Conservation (phyloP, 805 yeast species). For the Monosporozyma solicola region DNA sequence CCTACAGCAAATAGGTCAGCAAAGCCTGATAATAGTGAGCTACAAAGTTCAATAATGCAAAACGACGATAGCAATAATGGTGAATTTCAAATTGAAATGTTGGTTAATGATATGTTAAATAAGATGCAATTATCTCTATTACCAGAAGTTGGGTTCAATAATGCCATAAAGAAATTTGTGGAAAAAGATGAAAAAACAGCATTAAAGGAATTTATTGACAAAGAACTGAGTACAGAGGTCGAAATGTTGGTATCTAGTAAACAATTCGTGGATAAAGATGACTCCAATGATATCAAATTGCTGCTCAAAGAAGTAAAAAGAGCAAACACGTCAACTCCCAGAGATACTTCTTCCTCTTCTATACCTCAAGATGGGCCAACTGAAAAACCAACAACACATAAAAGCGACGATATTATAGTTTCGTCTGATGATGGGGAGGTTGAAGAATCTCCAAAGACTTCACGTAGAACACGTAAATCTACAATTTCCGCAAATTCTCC, state of each 20-base stretch:
- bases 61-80: slow-evolving; percentile 25
- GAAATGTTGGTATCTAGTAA: slow-evolving; percentile 38
- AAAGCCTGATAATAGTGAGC: slow-evolving; percentile 4
- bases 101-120: slow-evolving; percentile 54
- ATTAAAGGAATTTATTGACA: slow-evolving; percentile 51
- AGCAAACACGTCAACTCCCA: slow-evolving; percentile 17
- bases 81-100: slow-evolving; percentile 46
- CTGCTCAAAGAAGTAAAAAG: slow-evolving; percentile 37
- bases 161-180: slow-evolving; percentile 62
- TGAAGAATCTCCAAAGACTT: background rate
- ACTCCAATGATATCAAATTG: slow-evolving; percentile 35
- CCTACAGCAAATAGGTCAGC: slow-evolving; percentile 6
- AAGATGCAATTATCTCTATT: slow-evolving; percentile 58
- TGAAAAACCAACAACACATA: background rate
- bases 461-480: background rate
- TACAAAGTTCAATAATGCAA: background rate
- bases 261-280: slow-evolving; percentile 32
- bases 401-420: background rate
- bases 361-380: background rate
- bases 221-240: slow-evolving; percentile 46
- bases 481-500: background rate
- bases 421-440: background rate
- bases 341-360: background rate
- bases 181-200: slow-evolving; percentile 77
- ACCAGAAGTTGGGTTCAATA: slow-evolving; percentile 66